Evolutionary conservation across 108 stramenopile genomes (phyloP).

Genomic region (Stephanodiscus minutulus): DNA sequence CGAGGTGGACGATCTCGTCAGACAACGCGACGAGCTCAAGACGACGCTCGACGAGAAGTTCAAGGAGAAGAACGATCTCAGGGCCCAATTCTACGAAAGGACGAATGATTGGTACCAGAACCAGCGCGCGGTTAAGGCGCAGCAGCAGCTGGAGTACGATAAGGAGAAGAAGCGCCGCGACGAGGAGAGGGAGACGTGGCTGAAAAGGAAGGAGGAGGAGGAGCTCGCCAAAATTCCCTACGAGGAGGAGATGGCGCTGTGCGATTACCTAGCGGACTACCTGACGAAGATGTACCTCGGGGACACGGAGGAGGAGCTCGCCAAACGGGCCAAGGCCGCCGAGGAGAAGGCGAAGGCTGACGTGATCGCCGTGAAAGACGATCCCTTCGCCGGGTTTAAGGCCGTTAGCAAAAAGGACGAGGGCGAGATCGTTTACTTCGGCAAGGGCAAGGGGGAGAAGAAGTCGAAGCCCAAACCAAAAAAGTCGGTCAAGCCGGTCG

Average conservation of each 20-base stretch:
- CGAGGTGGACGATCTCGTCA: slow-evolving; percentile 65
- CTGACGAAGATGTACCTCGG: slow-evolving; percentile 72
- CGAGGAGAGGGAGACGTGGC: slow-evolving; percentile 78
- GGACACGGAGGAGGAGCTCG: slow-evolving; percentile 33
- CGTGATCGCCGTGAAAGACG: slow-evolving; percentile 76
- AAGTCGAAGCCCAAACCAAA: slow-evolving; percentile 60
- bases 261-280: slow-evolving; percentile 92
- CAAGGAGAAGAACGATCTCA: slow-evolving; percentile 80
- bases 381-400: slow-evolving; percentile 85
- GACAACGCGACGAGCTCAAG: slow-evolving; percentile 73
- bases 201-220: slow-evolving; percentile 91
- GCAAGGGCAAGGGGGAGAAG: slow-evolving; percentile 77
- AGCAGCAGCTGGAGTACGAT: slow-evolving; percentile 85
- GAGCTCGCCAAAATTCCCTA: slow-evolving; percentile 95
- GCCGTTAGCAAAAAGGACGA: slow-evolving; percentile 74
- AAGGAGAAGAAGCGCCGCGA: slow-evolving; percentile 88
- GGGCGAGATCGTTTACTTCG: slow-evolving; percentile 66
- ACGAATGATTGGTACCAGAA: slow-evolving; percentile 88
- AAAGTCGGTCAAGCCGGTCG: slow-evolving; percentile 55
- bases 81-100: slow-evolving; percentile 67
- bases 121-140: slow-evolving; percentile 75
- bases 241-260: slow-evolving; percentile 95
- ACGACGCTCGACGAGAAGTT: slow-evolving; percentile 74
- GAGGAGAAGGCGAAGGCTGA: slow-evolving; percentile 56
- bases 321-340: slow-evolving; percentile 41